phyloP scores from a whole-genome alignment of 768 basidiomycete genomes.

The Russula sp. region DNA sequence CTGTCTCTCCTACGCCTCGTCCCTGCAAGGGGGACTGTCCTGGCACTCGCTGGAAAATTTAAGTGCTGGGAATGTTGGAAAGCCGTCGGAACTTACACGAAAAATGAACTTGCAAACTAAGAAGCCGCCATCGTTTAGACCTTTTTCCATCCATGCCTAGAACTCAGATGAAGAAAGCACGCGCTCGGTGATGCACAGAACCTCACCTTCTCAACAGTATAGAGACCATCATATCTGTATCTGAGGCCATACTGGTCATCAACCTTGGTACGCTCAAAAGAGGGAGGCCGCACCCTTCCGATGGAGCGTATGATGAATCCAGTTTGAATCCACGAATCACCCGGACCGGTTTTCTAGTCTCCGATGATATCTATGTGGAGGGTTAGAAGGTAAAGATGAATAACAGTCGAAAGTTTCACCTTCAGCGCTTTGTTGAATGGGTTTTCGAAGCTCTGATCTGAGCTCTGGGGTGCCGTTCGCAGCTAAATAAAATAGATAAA shows the following conservation, averaged over 20 bases:
- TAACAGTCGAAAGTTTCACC: slow-evolving; percentile 31
- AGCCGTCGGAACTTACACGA: slow-evolving; percentile 43
- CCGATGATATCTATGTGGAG: slow-evolving; percentile 53
- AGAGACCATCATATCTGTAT: slow-evolving; percentile 90
- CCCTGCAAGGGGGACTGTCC: slow-evolving; percentile 42
- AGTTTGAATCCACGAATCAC: slow-evolving; percentile 85
- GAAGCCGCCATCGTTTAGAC: slow-evolving; percentile 61
- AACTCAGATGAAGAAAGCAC: slow-evolving; percentile 8
- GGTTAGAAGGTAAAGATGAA: neutral
- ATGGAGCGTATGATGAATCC: slow-evolving; percentile 66
- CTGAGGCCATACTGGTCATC: slow-evolving; percentile 32
- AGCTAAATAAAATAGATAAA: slow-evolving; percentile 42
- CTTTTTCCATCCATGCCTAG: slow-evolving; percentile 71
- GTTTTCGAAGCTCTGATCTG: slow-evolving; percentile 76
- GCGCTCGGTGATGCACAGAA: neutral
- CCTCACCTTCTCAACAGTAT: slow-evolving; percentile 63
- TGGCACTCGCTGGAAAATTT: slow-evolving; percentile 43
- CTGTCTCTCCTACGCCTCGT: neutral
- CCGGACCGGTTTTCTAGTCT: slow-evolving; percentile 76
- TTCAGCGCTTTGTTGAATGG: slow-evolving; percentile 62
- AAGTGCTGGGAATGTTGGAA: neutral
- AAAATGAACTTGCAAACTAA: slow-evolving; percentile 85
- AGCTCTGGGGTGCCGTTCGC: slow-evolving; percentile 83
- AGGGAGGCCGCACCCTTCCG: slow-evolving; percentile 51
- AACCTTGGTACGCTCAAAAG: neutral